Conservation (phyloP, 2,329 filamentous ascomycete genomes). For the Capronia epimyces region DNA sequence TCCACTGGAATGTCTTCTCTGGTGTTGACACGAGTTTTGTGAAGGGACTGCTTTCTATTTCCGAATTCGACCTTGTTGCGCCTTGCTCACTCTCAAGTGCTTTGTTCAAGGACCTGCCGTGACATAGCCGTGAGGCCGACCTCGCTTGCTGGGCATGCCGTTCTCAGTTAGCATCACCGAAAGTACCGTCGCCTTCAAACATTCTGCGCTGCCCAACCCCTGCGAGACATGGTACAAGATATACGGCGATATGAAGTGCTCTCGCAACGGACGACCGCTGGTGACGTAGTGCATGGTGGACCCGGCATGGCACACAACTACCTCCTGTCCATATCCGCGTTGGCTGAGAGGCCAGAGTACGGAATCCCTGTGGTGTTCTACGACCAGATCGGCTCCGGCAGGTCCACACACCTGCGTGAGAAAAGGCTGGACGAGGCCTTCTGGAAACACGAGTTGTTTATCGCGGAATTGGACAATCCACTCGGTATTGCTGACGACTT, state of each 20-base stretch:
- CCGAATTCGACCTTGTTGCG: too few species aligned
- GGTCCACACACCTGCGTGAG: conserved; percentile 46
- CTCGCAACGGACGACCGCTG: conserved; percentile 30
- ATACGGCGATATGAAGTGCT: conserved; percentile 34
- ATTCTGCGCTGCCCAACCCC: conserved; percentile 33
- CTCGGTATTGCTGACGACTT: conserved; percentile 38
- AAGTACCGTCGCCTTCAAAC: conserved; percentile 31
- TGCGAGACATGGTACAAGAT: conserved; percentile 40
- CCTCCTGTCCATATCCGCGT: conserved; percentile 37
- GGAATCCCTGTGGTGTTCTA: conserved; percentile 48
- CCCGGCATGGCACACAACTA: conserved; percentile 47
- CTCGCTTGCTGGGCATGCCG: neutral
- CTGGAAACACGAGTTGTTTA: conserved; percentile 47
- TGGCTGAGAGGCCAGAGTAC: conserved; percentile 33
- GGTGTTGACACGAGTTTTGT: too few species aligned
- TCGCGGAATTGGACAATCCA: conserved; percentile 48
- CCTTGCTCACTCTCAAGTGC: too few species aligned
- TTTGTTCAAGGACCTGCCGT: too few species aligned
- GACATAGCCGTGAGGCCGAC: neutral
- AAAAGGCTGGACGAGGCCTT: conserved; percentile 44
- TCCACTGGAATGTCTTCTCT: too few species aligned
- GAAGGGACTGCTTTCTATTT: too few species aligned
- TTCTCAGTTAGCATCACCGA: conserved; percentile 5
- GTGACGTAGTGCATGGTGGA: conserved; percentile 44
- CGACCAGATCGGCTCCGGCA: conserved; percentile 50